A percentile compares a stretch with the other conserved stretches of the same genome.
Conservation (phyloP, 2,329 filamentous ascomycete species). For the Aspergillus arachidicola region DNA sequence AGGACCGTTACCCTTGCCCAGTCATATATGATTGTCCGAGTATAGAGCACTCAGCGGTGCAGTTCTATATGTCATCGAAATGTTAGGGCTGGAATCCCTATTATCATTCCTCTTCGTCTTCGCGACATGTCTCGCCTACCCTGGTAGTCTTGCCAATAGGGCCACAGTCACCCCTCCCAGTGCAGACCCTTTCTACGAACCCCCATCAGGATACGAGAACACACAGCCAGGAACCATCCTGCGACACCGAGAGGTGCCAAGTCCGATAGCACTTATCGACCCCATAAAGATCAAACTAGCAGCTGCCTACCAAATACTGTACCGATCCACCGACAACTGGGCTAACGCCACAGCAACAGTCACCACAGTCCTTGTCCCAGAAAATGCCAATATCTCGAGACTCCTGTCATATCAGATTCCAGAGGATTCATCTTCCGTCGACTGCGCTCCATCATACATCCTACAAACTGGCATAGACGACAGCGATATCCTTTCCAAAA, state of each 20-base stretch:
- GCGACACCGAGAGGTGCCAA: background rate
- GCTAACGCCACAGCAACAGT: background rate
- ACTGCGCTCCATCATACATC: slow-evolving; percentile 7
- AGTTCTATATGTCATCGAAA: too few species aligned
- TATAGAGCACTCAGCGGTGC: too few species aligned
- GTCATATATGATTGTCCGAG: too few species aligned
- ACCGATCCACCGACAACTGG: background rate
- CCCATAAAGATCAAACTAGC: background rate
- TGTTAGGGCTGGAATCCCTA: too few species aligned
- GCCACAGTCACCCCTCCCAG: background rate
- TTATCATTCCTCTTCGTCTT: background rate
- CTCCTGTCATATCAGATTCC: slow-evolving; percentile 7
- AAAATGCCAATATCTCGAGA: background rate
- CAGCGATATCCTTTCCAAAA: background rate
- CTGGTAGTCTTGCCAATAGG: background rate
- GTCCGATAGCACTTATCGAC: background rate
- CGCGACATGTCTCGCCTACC: background rate
- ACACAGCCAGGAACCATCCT: background rate
- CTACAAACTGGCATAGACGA: background rate
- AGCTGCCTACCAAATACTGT: background rate
- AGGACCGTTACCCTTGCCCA: too few species aligned
- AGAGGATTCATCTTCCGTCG: background rate
- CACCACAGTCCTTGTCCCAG: slow-evolving; percentile 7
- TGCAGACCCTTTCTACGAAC: background rate
- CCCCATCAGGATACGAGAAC: background rate